Percentiles rank a stretch among this genome's conserved stretches.
phyloP scores from a whole-genome alignment of 768 basidiomycete species.

The Sutorius australiensis region DNA sequence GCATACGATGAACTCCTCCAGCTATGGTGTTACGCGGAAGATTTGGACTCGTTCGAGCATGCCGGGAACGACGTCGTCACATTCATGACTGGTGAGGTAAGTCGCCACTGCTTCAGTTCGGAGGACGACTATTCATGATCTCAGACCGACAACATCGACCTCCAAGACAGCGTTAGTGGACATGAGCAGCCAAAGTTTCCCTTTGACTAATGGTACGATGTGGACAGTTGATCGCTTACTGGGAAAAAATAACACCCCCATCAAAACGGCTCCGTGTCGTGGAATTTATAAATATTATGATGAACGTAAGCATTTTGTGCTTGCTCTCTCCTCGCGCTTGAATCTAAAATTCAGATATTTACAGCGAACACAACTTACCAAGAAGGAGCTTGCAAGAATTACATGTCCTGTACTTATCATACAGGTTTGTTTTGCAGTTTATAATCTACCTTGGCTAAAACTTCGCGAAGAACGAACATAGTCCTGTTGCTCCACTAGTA shows the following conservation, averaged over 20 bases:
- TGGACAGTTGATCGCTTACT: slow-evolving; percentile 59
- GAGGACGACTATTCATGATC: slow-evolving; percentile 1
- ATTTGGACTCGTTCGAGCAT: slow-evolving; percentile 65
- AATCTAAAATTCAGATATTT: background rate
- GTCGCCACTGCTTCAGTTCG: slow-evolving; percentile 17
- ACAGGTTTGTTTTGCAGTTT: slow-evolving; percentile 43
- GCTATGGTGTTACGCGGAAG: slow-evolving; percentile 61
- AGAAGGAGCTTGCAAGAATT: slow-evolving; percentile 48
- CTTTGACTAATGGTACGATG: slow-evolving; percentile 9
- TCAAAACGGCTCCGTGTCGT: slow-evolving; percentile 47
- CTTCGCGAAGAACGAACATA: slow-evolving; percentile 53
- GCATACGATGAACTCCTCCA: slow-evolving; percentile 63
- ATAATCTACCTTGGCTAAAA: background rate
- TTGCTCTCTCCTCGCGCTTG: background rate
- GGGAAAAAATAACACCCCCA: slow-evolving; percentile 57
- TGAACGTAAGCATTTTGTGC: slow-evolving; percentile 48
- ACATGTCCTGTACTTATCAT: slow-evolving; percentile 65
- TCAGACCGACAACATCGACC: slow-evolving; percentile 40
- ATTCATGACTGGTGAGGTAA: slow-evolving; percentile 55
- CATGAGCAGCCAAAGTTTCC: background rate
- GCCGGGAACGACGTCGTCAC: slow-evolving; percentile 55
- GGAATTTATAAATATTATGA: slow-evolving; percentile 51
- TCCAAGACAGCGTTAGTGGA: slow-evolving; percentile 59
- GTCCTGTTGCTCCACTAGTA: slow-evolving; percentile 48
- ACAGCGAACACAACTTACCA: slow-evolving; percentile 54